A percentile compares a stretch with the other conserved stretches of the same genome.
Conservation (phyloP, 148 eudicot species). For the Fagopyrum esculentum region DNA sequence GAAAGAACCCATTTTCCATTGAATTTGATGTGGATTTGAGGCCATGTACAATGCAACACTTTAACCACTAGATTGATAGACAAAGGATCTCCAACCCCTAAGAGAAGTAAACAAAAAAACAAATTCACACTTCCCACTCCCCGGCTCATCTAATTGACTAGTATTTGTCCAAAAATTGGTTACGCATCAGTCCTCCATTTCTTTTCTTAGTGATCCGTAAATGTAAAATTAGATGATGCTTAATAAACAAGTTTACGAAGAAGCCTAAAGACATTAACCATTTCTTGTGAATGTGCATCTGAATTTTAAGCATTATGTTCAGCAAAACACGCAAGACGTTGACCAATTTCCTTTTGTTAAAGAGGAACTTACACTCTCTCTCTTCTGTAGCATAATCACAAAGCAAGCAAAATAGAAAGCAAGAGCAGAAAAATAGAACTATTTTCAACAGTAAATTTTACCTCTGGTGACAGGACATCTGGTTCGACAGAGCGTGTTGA, state of each 20-base stretch:
- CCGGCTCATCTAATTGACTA: too few species aligned
- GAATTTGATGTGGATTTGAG: background rate
- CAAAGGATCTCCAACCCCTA: background rate
- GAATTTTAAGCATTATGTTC: background rate
- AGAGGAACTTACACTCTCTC: background rate
- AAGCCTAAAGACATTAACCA: background rate
- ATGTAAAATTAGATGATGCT: background rate
- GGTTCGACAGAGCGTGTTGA: slow-evolving; percentile 96
- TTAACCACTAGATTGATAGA: too few species aligned
- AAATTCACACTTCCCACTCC: too few species aligned
- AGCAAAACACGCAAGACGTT: background rate
- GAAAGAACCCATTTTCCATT: background rate
- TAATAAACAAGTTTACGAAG: background rate
- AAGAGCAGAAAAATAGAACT: background rate
- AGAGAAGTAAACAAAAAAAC: too few species aligned
- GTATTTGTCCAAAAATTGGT: too few species aligned
- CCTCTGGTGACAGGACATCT: slow-evolving; percentile 97
- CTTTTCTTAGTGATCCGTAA: background rate
- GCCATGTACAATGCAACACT: background rate
- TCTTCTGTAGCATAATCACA: background rate
- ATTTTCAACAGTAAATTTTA: slow-evolving; percentile 20
- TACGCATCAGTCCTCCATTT: background rate
- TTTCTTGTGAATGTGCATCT: background rate
- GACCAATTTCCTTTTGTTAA: background rate
- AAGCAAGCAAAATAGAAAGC: background rate